Percentiles rank a stretch among this genome's conserved stretches.
Evolutionary conservation across 305 asterid species (phyloP).

Genomic region (Solanum hybrid): DNA sequence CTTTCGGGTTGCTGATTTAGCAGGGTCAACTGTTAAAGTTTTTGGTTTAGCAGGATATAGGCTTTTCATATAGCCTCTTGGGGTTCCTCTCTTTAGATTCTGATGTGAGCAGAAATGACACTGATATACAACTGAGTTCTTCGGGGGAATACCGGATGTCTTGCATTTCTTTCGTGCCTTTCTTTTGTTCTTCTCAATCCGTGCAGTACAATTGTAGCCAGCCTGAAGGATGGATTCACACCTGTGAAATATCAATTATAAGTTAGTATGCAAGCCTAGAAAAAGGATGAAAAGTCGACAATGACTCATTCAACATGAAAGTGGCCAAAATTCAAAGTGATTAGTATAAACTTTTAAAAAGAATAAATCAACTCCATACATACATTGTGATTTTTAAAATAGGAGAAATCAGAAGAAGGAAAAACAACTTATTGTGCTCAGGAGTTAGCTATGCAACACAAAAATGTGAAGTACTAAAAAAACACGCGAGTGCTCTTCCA

Average conservation of each 20-base stretch:
- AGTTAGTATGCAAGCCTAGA: too few species aligned
- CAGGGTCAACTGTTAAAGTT: conserved; percentile 11
- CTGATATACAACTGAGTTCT: conserved; percentile 48
- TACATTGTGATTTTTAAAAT: background rate
- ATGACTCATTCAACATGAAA: too few species aligned
- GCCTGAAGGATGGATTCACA: too few species aligned
- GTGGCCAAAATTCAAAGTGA: background rate
- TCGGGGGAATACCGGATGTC: conserved; percentile 18
- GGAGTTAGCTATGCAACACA: background rate
- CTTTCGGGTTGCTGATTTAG: conserved; percentile 10
- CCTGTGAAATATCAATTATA: too few species aligned
- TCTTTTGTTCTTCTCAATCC: conserved; percentile 35
- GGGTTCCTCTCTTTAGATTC: conserved; percentile 63
- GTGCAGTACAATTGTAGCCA: too few species aligned
- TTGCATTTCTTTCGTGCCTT: conserved; percentile 23
- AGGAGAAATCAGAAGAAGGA: background rate
- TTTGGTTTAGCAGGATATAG: conserved; percentile 38
- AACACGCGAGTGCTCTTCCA: background rate
- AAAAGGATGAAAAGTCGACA: too few species aligned
- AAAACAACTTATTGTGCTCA: background rate
- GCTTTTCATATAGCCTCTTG: conserved; percentile 26
- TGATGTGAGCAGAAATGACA: conserved; percentile 64
- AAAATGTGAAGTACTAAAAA: background rate
- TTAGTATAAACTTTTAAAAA: background rate
- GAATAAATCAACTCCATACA: background rate